Conservation (phyloP, 441 rosid genomes). For the Euphorbia corollata region DNA sequence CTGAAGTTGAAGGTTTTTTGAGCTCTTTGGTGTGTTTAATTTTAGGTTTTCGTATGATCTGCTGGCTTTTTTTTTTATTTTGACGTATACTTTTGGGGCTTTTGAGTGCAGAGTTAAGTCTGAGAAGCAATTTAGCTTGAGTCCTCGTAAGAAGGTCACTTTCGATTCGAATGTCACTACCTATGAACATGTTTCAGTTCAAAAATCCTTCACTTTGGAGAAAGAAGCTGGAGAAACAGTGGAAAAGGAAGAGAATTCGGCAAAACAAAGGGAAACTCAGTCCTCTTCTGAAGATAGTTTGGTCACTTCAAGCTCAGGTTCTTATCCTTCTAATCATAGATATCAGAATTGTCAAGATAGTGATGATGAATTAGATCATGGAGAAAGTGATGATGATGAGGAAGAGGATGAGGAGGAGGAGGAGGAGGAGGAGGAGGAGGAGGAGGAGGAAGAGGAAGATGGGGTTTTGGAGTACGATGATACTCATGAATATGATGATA, state of each 20-base stretch:
- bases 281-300: constrained; percentile 48
- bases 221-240: constrained; percentile 18
- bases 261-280: constrained; percentile 31
- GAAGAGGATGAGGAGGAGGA: constrained; percentile 21
- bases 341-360: constrained; percentile 85
- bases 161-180: constrained; percentile 61
- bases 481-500: constrained; percentile 28
- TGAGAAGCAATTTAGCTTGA: constrained; percentile 35
- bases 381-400: constrained; percentile 46
- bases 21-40: neutral
- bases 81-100: neutral
- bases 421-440: constrained; percentile 25
- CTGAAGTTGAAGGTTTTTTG: neutral
- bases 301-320: constrained; percentile 33
- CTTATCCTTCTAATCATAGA: constrained; percentile 62
- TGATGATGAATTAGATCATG: constrained; percentile 56
- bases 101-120: constrained; percentile 32
- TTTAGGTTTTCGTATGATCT: neutral
- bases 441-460: constrained; percentile 9
- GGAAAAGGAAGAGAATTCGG: constrained; percentile 20
- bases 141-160: constrained; percentile 56
- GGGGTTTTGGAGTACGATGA: constrained; percentile 31
- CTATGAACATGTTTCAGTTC: constrained; percentile 41
- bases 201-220: constrained; percentile 27
- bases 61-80: neutral